Evolutionary conservation across 106 monocot species (phyloP).

Genomic region (Dendrobium officinale): DNA sequence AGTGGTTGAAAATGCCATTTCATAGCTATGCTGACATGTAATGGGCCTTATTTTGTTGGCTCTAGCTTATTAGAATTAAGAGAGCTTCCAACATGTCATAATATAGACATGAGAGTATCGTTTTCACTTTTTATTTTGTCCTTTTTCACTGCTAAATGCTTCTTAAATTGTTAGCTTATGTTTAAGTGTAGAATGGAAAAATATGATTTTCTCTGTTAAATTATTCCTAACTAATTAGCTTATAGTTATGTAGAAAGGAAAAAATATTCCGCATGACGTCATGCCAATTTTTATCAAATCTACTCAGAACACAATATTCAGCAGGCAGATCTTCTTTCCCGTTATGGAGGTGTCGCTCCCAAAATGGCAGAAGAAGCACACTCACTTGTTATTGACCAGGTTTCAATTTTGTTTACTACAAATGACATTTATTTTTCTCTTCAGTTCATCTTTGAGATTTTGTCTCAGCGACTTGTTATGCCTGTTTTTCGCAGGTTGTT

Average conservation of each 20-base stretch:
- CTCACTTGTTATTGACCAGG: conserved; percentile 77
- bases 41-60: no score
- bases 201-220: neutral
- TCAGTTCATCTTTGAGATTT: neutral
- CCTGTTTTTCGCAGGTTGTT: conserved; percentile 52
- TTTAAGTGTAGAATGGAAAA: neutral
- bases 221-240: neutral
- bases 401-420: conserved; percentile 6
- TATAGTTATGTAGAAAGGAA: neutral
- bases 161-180: neutral
- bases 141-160: neutral
- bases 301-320: neutral
- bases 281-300: neutral
- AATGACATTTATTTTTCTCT: neutral
- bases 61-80: no score
- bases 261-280: neutral
- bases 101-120: neutral
- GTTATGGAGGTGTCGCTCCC: conserved; percentile 87
- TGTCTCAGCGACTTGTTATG: neutral
- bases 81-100: no score
- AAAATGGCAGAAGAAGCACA: conserved; percentile 99
- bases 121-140: neutral
- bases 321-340: conserved; percentile 81
- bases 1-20: no score
- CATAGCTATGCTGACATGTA: no score